A percentile compares a stretch with the other conserved stretches of the same genome.
Evolutionary conservation across 78 protist species (phyloP).

Genomic region (Dictyostelium capitatum): DNA sequence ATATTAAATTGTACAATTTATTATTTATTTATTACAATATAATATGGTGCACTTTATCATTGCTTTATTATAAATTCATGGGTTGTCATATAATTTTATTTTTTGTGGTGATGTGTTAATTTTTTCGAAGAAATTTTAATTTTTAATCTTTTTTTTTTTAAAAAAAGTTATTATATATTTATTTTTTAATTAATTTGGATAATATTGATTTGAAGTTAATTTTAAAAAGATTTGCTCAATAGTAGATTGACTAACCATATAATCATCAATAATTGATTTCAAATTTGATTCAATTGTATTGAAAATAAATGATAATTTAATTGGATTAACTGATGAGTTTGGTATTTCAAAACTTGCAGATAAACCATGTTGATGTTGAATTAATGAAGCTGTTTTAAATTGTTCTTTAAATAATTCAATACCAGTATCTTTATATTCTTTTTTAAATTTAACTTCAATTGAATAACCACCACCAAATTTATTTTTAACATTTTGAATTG

Average conservation of each 20-base stretch:
- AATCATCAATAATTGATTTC: not conserved
- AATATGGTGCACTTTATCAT: too few species aligned
- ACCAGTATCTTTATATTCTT: not conserved
- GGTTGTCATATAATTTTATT: too few species aligned
- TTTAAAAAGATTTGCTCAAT: slow-evolving; percentile 12
- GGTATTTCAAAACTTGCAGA: slow-evolving; percentile 2
- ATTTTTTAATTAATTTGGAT: too few species aligned
- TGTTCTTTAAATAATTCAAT: not conserved
- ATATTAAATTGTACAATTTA: too few species aligned
- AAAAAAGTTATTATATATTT: too few species aligned
- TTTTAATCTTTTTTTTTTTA: too few species aligned
- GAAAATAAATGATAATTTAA: not conserved
- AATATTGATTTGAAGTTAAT: not conserved
- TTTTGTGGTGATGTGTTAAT: too few species aligned
- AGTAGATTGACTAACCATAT: slow-evolving; percentile 4
- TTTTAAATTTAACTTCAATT: slow-evolving; percentile 14
- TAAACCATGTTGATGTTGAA: not conserved
- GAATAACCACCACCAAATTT: slow-evolving; percentile 94
- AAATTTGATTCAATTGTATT: not conserved
- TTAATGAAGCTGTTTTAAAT: not conserved
- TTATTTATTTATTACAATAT: too few species aligned
- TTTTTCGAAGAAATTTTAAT: too few species aligned
- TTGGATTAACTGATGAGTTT: not conserved
- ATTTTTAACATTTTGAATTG: slow-evolving; percentile 87
- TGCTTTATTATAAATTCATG: too few species aligned